Percentiles rank a stretch among this genome's conserved stretches.
phyloP scores from a whole-genome alignment of 805 yeast genomes.

The Candida taoyuanica region DNA sequence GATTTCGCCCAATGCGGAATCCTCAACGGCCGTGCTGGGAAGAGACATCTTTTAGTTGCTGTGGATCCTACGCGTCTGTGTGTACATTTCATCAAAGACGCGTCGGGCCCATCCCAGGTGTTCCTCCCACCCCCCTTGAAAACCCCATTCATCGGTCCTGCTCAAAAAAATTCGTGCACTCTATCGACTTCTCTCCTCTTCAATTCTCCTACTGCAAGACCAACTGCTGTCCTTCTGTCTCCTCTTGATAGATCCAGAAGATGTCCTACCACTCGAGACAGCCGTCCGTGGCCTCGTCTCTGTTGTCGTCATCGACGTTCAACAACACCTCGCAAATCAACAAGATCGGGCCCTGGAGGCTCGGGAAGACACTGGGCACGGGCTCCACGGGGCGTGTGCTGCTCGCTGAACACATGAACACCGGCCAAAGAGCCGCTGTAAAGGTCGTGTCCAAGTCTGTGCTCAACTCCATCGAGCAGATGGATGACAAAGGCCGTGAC shows the following conservation, averaged over 20 bases:
- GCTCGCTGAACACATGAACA: conserved; percentile 60
- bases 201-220: too few relatives aligned
- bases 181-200: neutral
- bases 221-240: too few relatives aligned
- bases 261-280: conserved; percentile 44
- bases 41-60: too few relatives aligned
- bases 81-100: too few relatives aligned
- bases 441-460: conserved; percentile 73
- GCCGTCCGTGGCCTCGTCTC: conserved; percentile 54
- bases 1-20: too few relatives aligned
- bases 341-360: conserved; percentile 76
- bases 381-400: conserved; percentile 83
- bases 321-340: conserved; percentile 37
- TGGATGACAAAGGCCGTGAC: conserved; percentile 35
- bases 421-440: conserved; percentile 78
- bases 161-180: too few relatives aligned
- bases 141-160: too few relatives aligned
- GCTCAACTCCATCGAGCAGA: conserved; percentile 30
- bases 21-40: too few relatives aligned
- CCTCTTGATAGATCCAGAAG: neutral
- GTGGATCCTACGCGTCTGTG: too few relatives aligned
- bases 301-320: conserved; percentile 40
- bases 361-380: conserved; percentile 74
- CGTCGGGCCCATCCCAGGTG: too few relatives aligned
- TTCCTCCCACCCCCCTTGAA: neutral